Evolutionary conservation across 164 flowering plant species (phyloP).

Genomic region (Macadamia tetraphylla): DNA sequence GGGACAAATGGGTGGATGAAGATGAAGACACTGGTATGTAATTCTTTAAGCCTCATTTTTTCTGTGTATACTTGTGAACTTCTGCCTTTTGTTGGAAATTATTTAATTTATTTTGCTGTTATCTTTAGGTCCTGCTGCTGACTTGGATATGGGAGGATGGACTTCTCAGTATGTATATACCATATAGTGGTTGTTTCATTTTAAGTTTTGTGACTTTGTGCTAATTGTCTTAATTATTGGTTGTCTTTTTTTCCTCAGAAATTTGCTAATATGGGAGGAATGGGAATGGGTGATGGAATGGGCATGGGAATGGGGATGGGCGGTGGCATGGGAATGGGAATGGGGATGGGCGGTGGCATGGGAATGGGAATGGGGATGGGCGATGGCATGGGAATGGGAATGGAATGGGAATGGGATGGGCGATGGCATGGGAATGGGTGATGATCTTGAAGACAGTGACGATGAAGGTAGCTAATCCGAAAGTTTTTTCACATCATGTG

Average conservation of each 20-base stretch:
- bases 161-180: slow-evolving; percentile 63
- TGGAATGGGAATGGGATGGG: slow-evolving; percentile 30
- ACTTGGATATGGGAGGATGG: slow-evolving; percentile 79
- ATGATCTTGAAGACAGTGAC: slow-evolving; percentile 55
- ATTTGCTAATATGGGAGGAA: slow-evolving; percentile 42
- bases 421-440: slow-evolving; percentile 21
- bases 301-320: slow-evolving; percentile 17
- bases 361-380: slow-evolving; percentile 20
- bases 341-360: slow-evolving; percentile 14
- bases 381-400: slow-evolving; percentile 16
- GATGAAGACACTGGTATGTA: slow-evolving; percentile 59
- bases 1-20: slow-evolving; percentile 99
- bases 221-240: not conserved
- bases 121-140: slow-evolving; percentile 41
- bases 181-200: not conserved
- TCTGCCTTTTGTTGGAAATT: not conserved
- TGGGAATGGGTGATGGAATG: slow-evolving; percentile 13
- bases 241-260: slow-evolving; percentile 31
- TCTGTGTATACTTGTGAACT: not conserved
- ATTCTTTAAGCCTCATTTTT: not conserved
- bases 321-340: slow-evolving; percentile 17
- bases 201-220: not conserved
- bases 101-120: slow-evolving; percentile 4
- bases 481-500: not conserved
- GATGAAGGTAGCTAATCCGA: slow-evolving; percentile 52